Base-by-base conservation (phyloP, 2,329 filamentous ascomycete species). In the Aspergillus quadrilineatus region DNA sequence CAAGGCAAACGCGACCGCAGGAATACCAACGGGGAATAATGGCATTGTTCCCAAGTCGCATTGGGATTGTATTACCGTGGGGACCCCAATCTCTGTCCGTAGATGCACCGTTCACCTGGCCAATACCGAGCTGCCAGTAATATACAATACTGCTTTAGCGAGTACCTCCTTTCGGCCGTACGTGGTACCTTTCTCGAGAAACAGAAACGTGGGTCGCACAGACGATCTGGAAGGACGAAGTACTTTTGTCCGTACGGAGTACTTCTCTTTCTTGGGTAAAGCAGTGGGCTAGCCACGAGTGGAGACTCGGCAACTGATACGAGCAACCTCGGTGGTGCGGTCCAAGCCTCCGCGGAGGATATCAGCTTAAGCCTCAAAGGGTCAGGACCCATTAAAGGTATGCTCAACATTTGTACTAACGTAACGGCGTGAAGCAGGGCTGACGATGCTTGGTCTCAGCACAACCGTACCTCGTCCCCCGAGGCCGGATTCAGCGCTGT, bases 291-390 rank as follows among this genome's bases (percentile, higher is more conserved):
- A 6, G 50, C 26, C 50, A 52, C 26, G 15, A 46, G 50, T 53
- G 50, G 50, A 47, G 43, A 46, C 50, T 45, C 50, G 30, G 50
- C 43, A 41, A 32, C 50, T 41, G 26, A 41, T 30, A 14, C 42
- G 32, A 45, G 29, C 26, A 29, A 47, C 17, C 32, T 41, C 42
- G 41, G 34, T 47, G 43, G 34, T n/a, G 47, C 22, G 22, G 22
- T 22, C 22, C 22, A 22, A 22, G 22, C 22, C 22, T 22, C 22
- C 22, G 22, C 32, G 50, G 50, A 53, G 43, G 32, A 45, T 52
- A 46, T 46, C 29, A 45, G 17, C n/a, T 42, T 36, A 37, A 14
- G 34, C 34, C n/a, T 42, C n/a, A 42, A 42, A 10, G 7, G 14
- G 34, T 5, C 8, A 12, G 10, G 34, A 37, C 8, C 22, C 22